phyloP scores from a whole-genome alignment of 768 basidiomycete species.

The Amanita rimosa region DNA sequence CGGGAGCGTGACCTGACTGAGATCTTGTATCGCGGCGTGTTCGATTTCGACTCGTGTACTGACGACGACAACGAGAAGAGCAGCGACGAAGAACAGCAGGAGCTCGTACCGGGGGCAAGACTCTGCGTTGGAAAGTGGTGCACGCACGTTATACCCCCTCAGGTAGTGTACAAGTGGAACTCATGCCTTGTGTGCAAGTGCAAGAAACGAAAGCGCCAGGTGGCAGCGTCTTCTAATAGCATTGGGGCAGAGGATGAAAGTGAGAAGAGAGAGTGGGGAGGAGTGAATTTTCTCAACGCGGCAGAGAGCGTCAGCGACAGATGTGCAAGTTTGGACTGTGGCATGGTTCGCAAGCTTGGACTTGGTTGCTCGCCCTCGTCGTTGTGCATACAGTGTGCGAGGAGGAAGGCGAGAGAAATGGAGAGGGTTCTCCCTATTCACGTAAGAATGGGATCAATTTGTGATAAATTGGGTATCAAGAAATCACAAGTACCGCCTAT shows the following conservation, averaged over 20 bases:
- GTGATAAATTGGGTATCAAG: too few species aligned
- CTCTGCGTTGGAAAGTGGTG: constrained; percentile 25
- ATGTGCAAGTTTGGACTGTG: constrained; percentile 17
- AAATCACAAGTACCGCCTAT: too few species aligned
- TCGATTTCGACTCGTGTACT: neutral
- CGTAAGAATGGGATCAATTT: neutral
- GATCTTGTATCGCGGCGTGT: neutral
- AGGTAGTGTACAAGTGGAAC: constrained; percentile 26
- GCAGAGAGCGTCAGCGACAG: constrained; percentile 4
- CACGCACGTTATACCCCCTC: constrained; percentile 22
- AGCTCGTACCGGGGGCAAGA: constrained; percentile 17
- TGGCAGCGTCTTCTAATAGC: neutral
- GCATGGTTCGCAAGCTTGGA: constrained; percentile 2
- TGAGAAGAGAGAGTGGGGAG: constrained; percentile 8
- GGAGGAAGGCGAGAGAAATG: neutral
- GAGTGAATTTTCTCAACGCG: neutral
- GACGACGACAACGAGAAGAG: neutral
- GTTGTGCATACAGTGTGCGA: constrained; percentile 6
- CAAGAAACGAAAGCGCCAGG: too few species aligned
- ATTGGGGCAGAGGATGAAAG: constrained; percentile 21
- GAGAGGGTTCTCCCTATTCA: neutral
- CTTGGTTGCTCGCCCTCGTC: constrained; percentile 3
- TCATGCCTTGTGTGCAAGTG: constrained; percentile 17
- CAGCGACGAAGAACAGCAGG: neutral
- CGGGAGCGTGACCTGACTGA: neutral